Evolutionary conservation across 73 alveolate species (phyloP), one percentile per base, ranked within the genome.

Genomic region (Paramecium primaurelia): DNA sequence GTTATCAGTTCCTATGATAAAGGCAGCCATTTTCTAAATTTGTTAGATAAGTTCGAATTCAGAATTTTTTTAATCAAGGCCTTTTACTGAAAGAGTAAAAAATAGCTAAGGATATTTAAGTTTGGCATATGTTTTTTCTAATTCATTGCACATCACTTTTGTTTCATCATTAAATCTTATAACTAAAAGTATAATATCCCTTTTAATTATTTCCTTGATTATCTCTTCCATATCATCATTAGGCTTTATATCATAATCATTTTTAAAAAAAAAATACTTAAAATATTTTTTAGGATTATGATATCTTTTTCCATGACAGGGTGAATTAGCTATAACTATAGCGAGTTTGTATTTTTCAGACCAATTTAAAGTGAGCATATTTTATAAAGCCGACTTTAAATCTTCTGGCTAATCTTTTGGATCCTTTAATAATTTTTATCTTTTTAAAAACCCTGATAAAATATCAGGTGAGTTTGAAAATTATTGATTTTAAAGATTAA

Each of bases 1-100:
- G 89, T 71, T 73, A 59, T 30, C 20, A 92, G 80, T 22, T 92
- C 97, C 58, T 75, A 36, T 38, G 0, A 75, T 22, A 20, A 30
- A 38, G 9, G 38, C 88, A 16, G 37, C 37, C 30, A 75, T 36
- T 42, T 3, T 38, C 14, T 30, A 38, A 38, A 42, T 38, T 38
- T 75, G 2, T 22, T 12, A 2, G 3, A 6, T 22, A 36, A 75
- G 34, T n/a, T 75, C 88, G 0, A 1, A 14, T 2, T 30, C 25
- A 0, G 49, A 36, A 68, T 25, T 32, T 54, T 54, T 6, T 18
- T 64, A 64, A 28, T 64, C 49, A 28, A 32, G 51, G 1, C 49
- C 12, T 7, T 64, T 28, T 4, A 64, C 9, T 64, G 42, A 64
- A 2, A 64, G 84, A 28, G 84, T 64, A 64, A 12, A 28, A 73